Evolutionary conservation across 305 asterid genomes (phyloP).

Genomic region (Fraxinus floribunda): DNA sequence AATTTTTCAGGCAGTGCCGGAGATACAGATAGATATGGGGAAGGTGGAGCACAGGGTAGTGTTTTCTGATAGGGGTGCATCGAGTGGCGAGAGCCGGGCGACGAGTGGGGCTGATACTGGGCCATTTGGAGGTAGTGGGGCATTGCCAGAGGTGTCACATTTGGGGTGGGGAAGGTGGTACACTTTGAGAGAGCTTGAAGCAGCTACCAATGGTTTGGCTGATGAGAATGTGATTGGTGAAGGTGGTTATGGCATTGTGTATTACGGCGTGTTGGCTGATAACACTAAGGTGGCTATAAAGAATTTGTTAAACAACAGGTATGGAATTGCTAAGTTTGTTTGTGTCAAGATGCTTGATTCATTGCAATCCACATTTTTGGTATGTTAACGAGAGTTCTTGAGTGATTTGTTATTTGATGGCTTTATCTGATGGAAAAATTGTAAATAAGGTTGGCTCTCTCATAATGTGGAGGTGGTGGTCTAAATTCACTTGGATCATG

Average conservation of each 20-base stretch:
- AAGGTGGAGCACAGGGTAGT: slow-evolving; percentile 76
- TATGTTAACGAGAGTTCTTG: background rate
- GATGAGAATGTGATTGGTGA: slow-evolving; percentile 83
- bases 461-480: background rate
- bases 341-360: background rate
- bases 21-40: slow-evolving; percentile 78
- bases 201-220: slow-evolving; percentile 66
- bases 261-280: slow-evolving; percentile 56
- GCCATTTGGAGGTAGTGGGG: slow-evolving; percentile 65
- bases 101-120: slow-evolving; percentile 68
- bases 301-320: slow-evolving; percentile 76
- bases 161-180: slow-evolving; percentile 91
- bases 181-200: slow-evolving; percentile 80
- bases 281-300: slow-evolving; percentile 64
- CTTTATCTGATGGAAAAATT: background rate
- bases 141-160: slow-evolving; percentile 76
- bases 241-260: slow-evolving; percentile 82
- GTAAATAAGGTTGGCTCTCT: background rate
- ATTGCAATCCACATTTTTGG: background rate
- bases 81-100: slow-evolving; percentile 77
- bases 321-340: background rate
- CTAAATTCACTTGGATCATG: background rate
- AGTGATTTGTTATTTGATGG: background rate
- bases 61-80: slow-evolving; percentile 68
- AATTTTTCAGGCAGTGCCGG: slow-evolving; percentile 53